Percentiles rank a stretch among this genome's conserved stretches.
These are phyloP conservation scores for Tulasnella sp. DNA, from an alignment of 768 basidiomycete species.

Conservation along the genomic window DNA sequence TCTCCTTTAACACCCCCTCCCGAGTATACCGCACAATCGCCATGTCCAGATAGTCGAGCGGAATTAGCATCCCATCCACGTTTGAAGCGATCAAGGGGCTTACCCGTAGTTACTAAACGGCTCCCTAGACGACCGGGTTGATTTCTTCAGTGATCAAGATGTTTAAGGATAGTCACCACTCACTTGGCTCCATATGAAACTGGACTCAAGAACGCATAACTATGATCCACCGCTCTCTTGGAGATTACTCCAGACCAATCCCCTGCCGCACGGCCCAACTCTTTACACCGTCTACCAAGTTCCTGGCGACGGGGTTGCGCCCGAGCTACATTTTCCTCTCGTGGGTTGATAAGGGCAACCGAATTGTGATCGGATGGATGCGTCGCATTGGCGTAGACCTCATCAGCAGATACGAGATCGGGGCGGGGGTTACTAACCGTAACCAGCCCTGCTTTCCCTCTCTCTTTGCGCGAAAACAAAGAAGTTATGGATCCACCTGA, in stretches of 20 bases:
- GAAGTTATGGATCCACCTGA: too few species aligned
- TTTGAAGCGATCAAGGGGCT: too few species aligned
- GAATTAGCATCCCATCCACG: too few species aligned
- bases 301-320: background rate
- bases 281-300: background rate
- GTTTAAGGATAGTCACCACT: too few species aligned
- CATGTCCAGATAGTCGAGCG: too few species aligned
- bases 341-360: slow-evolving; percentile 12
- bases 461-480: too few species aligned
- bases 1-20: too few species aligned
- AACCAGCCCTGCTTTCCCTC: too few species aligned
- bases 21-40: too few species aligned
- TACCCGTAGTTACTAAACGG: too few species aligned
- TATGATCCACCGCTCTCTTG: slow-evolving; percentile 10
- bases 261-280: background rate
- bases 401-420: slow-evolving; percentile 14
- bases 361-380: slow-evolving; percentile 20
- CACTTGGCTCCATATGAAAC: slow-evolving; percentile 5
- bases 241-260: slow-evolving; percentile 13
- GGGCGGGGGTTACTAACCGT: slow-evolving; percentile 13
- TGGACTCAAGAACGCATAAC: background rate
- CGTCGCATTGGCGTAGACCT: slow-evolving; percentile 17
- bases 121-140: too few species aligned
- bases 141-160: too few species aligned
- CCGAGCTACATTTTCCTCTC: background rate